phyloP scores from a whole-genome alignment of 768 basidiomycete species.

The Sporobolomyces roseus region DNA sequence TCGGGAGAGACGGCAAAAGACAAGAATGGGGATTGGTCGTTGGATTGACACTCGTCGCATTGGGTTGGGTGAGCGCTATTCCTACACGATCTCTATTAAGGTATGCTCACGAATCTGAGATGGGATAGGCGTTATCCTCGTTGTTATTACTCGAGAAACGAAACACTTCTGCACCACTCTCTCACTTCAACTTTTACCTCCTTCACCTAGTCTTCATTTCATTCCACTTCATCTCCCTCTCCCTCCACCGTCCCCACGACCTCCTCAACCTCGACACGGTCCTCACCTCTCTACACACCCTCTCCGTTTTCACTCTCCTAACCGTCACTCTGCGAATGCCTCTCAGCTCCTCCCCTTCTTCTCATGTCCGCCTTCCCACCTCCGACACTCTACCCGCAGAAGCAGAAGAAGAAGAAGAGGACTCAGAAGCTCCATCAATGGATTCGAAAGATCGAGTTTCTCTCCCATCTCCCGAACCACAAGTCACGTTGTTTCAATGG shows the following conservation, averaged over 20 bases:
- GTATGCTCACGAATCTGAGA: neutral
- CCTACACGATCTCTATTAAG: neutral
- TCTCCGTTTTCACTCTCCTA: conserved; percentile 2
- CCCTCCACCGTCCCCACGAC: neutral
- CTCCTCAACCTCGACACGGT: no score
- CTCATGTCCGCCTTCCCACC: neutral
- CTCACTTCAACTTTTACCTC: conserved; percentile 30
- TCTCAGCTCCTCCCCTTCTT: neutral
- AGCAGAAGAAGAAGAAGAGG: neutral
- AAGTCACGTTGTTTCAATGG: conserved; percentile 27
- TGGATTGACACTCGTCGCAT: neutral
- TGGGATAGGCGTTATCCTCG: conserved; percentile 1
- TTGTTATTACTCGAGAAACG: conserved; percentile 5
- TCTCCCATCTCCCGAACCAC: conserved; percentile 21
- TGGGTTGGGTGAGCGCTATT: conserved; percentile 17
- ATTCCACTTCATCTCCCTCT: conserved; percentile 7
- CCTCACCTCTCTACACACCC: neutral
- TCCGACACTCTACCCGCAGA: neutral
- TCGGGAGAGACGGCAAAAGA: neutral
- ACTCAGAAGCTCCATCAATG: neutral
- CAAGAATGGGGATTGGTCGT: neutral
- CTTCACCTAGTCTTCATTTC: conserved; percentile 8
- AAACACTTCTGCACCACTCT: neutral
- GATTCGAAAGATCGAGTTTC: conserved; percentile 22
- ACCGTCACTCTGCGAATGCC: conserved; percentile 16